A percentile compares a stretch with the other conserved stretches of the same genome.
phyloP scores from a whole-genome alignment of 2,329 filamentous ascomycete genomes.

The Helotiales sp. region DNA sequence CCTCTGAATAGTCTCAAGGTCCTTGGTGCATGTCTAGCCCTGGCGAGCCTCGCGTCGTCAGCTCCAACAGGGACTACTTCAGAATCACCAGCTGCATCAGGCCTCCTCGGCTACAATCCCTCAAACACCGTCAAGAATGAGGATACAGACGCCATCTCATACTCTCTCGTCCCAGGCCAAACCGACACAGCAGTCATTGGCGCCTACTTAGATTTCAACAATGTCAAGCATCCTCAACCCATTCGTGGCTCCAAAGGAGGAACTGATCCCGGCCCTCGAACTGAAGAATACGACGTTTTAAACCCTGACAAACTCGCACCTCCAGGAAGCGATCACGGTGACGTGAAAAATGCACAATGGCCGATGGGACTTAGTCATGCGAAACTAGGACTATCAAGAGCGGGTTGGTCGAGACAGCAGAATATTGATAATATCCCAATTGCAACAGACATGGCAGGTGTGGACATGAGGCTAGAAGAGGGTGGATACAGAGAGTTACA shows the following conservation, averaged over 20 bases:
- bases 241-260: conserved; percentile 51
- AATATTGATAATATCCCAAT: conserved; percentile 64
- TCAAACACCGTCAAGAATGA: conserved; percentile 37
- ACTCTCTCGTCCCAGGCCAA: conserved; percentile 50
- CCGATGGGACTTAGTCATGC: conserved; percentile 40
- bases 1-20: background rate
- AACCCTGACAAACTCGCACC: conserved; percentile 72
- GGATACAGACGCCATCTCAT: conserved; percentile 37
- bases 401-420: conserved; percentile 76
- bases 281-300: conserved; percentile 65
- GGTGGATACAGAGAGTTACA: conserved; percentile 76
- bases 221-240: conserved; percentile 53
- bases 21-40: background rate
- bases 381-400: conserved; percentile 60
- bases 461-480: conserved; percentile 75
- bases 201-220: conserved; percentile 53
- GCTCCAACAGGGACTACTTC: conserved; percentile 27
- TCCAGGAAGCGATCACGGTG: conserved; percentile 71
- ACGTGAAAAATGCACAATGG: conserved; percentile 72
- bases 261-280: conserved; percentile 62
- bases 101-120: conserved; percentile 42
- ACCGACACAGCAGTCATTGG: conserved; percentile 50
- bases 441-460: conserved; percentile 70
- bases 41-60: conserved; percentile 9
- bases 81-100: conserved; percentile 18